Percentiles rank a stretch among this genome's conserved stretches.
phyloP scores from a whole-genome alignment of 176 grass and related monocot genomes.

The Zea mays region Zm-B73-REFERENCE-NAM-5.0 NC_050102.1:1399001-1399500 shows the following conservation, averaged over 20 bases:
- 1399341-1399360: slow-evolving; percentile 68
- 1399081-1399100: slow-evolving; percentile 85
- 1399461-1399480: slow-evolving; percentile 91
- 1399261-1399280: slow-evolving; percentile 87
- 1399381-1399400: slow-evolving; percentile 85
- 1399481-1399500: slow-evolving; percentile 78
- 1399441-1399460: slow-evolving; percentile 79
- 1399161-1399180: slow-evolving; percentile 70
- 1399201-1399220: slow-evolving; percentile 61
- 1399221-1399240: slow-evolving; percentile 32
- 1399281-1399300: slow-evolving; percentile 78
- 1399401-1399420: slow-evolving; percentile 83
- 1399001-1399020: slow-evolving; percentile 78
- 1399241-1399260: slow-evolving; percentile 75
- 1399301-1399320: slow-evolving; percentile 90
- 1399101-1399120: slow-evolving; percentile 57
- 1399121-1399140: slow-evolving; percentile 66
- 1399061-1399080: slow-evolving; percentile 91
- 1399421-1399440: slow-evolving; percentile 69
- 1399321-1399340: slow-evolving; percentile 78
- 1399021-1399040: slow-evolving; percentile 63
- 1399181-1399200: slow-evolving; percentile 72
- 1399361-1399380: slow-evolving; percentile 80
- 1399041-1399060: slow-evolving; percentile 62
- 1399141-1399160: slow-evolving; percentile 94